Evolutionary conservation across 129 eudicot species (phyloP), one percentile per base, ranked within the genome.

Genomic region (Flaveria robusta): DNA sequence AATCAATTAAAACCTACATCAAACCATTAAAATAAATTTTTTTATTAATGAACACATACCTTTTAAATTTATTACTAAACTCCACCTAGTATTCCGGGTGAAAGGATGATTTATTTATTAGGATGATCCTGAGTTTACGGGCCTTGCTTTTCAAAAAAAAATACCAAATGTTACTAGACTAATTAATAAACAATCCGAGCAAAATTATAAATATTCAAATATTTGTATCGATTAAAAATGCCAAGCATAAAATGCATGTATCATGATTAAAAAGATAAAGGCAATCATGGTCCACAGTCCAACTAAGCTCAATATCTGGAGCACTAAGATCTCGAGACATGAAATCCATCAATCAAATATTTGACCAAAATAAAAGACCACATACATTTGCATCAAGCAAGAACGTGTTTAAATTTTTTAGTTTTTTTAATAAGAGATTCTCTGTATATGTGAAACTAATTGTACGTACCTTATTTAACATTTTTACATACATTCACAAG

Each of bases 271-370:
- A 63, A 75, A 13, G 71, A 34, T 42, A 58, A 34, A 42, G 56
- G 42, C 68, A 47, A 63, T 20, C n/a, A 19, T 75, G 72, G 70
- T 45, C 72, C 79, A 47, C 63, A 63, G 22, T 75, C 71, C 70
- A 31, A 60, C 59, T 49, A 74, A 74, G 60, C 78, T 16, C 52
- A 46, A 34, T 74, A 34, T 60, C 12, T 42, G 58, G 78, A 60
- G 31, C 69, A 41, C 64, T 74, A 63, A 45, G 66, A 60, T 60
- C 49, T 74, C 79, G 79, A 74, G 79, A 74, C 71, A 46, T 45
- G 7, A 62, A 63, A 74, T 62, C 63, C 42, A 47, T 46, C 71
- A 27, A 56, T 74, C 43, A 45, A 0, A 56, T 26, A 22, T 74
- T 60, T 60, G 70, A 74, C 70, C 70, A 43, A 10, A 62, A 60